phyloP scores from a whole-genome alignment of 2,329 filamentous ascomycete genomes.

The Grosmannia clavigera region DNA sequence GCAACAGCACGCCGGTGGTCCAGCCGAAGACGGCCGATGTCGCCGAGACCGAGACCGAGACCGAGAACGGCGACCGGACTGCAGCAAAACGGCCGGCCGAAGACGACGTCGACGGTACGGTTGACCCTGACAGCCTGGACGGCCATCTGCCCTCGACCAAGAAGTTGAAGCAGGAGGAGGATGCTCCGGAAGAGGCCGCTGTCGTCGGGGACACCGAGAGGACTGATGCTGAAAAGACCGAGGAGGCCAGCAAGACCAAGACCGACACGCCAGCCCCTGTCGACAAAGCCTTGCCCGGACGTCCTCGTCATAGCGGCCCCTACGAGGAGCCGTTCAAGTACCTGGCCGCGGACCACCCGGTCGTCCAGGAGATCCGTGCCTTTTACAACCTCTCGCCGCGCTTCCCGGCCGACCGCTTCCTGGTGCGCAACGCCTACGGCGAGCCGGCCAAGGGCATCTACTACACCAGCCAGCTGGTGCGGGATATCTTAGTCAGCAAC shows the following conservation, averaged over 20 bases:
- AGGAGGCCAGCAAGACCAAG: not conserved
- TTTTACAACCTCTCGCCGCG: constrained; percentile 78
- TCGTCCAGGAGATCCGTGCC: constrained; percentile 62
- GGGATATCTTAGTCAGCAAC: constrained; percentile 76
- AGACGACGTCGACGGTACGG: not conserved
- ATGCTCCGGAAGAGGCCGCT: not conserved
- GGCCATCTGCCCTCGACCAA: not conserved
- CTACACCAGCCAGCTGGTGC: constrained; percentile 77
- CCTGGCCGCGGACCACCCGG: constrained; percentile 58
- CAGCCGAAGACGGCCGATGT: constrained; percentile 21
- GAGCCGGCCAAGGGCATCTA: constrained; percentile 91
- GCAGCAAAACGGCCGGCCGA: not conserved
- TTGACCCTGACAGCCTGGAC: not conserved
- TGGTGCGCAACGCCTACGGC: constrained; percentile 87
- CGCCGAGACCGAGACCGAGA: constrained; percentile 8
- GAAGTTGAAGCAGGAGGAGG: not conserved
- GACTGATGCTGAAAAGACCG: not conserved
- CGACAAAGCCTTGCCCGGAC: not conserved
- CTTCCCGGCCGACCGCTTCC: constrained; percentile 84
- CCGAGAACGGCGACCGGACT: constrained; percentile 4
- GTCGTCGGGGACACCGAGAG: not conserved
- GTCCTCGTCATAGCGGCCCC: constrained; percentile 23
- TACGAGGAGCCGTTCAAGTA: constrained; percentile 94
- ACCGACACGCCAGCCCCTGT: too few relatives aligned
- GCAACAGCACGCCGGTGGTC: not conserved